These are phyloP conservation scores for Trichoderma atrobrunneum DNA, from an alignment of 2,329 filamentous ascomycete genomes.

Conservation along the genomic window DNA sequence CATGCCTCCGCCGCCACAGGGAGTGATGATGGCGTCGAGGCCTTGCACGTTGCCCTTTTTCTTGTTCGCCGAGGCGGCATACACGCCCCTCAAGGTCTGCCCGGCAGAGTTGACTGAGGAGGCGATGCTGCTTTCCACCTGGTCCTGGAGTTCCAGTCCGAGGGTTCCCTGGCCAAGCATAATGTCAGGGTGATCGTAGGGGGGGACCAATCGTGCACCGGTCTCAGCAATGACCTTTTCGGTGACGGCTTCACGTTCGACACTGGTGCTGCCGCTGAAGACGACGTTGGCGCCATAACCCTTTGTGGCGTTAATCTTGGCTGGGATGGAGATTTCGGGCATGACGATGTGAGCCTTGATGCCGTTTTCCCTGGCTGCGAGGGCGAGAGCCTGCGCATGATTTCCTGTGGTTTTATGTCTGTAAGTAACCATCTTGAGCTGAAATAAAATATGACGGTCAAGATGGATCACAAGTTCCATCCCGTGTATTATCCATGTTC, in stretches of 20 bases:
- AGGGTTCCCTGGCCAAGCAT: conserved; percentile 92
- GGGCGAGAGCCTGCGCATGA: conserved; percentile 87
- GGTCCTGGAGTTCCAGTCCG: conserved; percentile 75
- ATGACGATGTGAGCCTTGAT: conserved; percentile 89
- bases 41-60: conserved; percentile 19
- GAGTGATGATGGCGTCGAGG: conserved; percentile 73
- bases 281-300: conserved; percentile 74
- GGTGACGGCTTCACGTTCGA: conserved; percentile 78
- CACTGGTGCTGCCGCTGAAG: conserved; percentile 76
- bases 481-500: neutral
- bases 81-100: neutral
- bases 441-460: neutral
- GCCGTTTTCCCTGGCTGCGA: conserved; percentile 70
- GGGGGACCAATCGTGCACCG: conserved; percentile 76
- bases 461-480: neutral
- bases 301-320: conserved; percentile 80
- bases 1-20: conserved; percentile 86
- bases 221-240: conserved; percentile 66
- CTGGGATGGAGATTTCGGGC: conserved; percentile 79
- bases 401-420: conserved; percentile 59
- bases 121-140: conserved; percentile 58
- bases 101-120: conserved; percentile 20
- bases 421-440: neutral
- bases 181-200: conserved; percentile 90
- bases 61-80: conserved; percentile 18